These are phyloP conservation scores for Alisma plantagoaquatica DNA, from an alignment of 106 monocot genomes.

Conservation along the genomic window DNA sequence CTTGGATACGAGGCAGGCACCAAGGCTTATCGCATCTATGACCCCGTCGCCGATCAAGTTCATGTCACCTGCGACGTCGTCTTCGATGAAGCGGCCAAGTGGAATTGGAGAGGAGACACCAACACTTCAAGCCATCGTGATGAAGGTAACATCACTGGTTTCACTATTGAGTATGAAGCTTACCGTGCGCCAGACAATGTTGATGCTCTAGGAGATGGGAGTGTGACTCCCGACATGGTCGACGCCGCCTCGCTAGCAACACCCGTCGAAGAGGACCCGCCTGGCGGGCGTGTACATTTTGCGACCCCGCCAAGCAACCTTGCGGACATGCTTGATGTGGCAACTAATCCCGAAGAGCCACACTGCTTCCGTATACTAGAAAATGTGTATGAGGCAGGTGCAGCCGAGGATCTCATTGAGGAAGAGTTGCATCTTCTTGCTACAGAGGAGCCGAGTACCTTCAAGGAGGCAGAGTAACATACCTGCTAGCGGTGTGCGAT, in stretches of 20 bases:
- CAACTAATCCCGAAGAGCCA: no score
- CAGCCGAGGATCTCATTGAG: no score
- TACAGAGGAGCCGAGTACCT: no score
- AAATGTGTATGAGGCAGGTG: neutral
- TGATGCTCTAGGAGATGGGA: no score
- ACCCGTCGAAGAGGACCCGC: no score
- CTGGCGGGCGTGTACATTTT: neutral
- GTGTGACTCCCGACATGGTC: no score
- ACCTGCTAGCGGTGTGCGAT: neutral
- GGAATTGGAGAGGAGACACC: neutral
- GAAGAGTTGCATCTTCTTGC: no score
- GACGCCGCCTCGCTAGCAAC: neutral
- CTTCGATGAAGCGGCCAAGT: neutral
- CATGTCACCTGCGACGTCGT: constrained; percentile 1
- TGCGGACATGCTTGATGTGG: no score
- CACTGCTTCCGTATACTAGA: no score
- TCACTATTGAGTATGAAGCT: neutral
- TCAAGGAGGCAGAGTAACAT: neutral
- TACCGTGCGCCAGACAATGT: neutral
- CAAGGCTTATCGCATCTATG: constrained; percentile 11
- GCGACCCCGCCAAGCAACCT: neutral
- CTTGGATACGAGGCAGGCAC: constrained; percentile 1
- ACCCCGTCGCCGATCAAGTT: neutral
- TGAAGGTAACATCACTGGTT: no score
- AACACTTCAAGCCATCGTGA: no score